Conservation (phyloP, 1,139 yeast genomes). For the Yamadazyma buinensis region DNA sequence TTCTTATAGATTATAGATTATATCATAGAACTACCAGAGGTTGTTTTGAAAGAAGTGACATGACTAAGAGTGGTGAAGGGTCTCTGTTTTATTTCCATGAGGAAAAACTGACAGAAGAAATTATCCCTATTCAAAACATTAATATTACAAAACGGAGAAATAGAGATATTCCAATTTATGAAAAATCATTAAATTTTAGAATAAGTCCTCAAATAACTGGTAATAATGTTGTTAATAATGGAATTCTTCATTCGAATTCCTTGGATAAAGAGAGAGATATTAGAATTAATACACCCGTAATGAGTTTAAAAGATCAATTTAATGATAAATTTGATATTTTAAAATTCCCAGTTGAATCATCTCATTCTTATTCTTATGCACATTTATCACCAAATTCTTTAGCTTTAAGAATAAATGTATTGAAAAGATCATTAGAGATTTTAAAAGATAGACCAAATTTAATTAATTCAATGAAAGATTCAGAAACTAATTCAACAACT, state of each 20-base stretch:
- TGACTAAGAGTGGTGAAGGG: neutral
- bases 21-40: no score
- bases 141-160: conserved; percentile 10
- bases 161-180: conserved; percentile 4
- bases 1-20: no score
- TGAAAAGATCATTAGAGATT: conserved; percentile 73
- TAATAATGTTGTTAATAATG: neutral
- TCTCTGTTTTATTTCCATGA: conserved; percentile 21
- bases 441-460: conserved; percentile 60
- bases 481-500: neutral
- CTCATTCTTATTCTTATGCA: conserved; percentile 84
- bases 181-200: neutral
- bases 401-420: conserved; percentile 69
- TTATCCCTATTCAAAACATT: conserved; percentile 7
- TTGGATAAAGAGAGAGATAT: neutral
- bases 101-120: conserved; percentile 12
- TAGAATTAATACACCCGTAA: conserved; percentile 12
- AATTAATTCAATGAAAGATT: conserved; percentile 20
- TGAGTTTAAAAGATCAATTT: conserved; percentile 14
- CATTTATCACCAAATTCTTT: conserved; percentile 77
- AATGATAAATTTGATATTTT: conserved; percentile 19
- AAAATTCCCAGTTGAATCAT: conserved; percentile 71
- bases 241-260: neutral
- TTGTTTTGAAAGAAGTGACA: neutral
- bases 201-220: neutral